Conservation (phyloP, 2,329 filamentous ascomycete genomes). For the Leptographium procerum region DNA sequence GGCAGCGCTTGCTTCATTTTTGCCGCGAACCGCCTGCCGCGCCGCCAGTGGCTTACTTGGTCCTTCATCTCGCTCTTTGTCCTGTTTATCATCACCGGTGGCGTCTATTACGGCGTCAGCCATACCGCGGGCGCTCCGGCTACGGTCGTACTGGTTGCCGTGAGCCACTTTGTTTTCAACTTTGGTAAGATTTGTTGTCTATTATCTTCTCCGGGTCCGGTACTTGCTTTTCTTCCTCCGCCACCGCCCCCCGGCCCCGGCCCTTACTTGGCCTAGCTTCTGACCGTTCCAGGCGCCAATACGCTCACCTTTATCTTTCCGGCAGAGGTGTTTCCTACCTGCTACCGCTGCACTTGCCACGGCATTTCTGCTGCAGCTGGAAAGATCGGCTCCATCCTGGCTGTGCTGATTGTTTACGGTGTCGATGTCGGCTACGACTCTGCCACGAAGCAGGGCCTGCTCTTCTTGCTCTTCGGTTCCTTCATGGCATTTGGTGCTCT, state of each 20-base stretch:
- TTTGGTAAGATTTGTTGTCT: constrained; percentile 27
- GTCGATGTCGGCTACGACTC: constrained; percentile 34
- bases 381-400: constrained; percentile 45
- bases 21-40: constrained; percentile 34
- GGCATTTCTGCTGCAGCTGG: constrained; percentile 50
- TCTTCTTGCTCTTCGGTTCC: constrained; percentile 38
- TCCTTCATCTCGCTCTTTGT: constrained; percentile 35
- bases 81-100: constrained; percentile 37
- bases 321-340: constrained; percentile 53
- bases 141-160: constrained; percentile 38
- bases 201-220: no score
- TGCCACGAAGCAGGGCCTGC: constrained; percentile 31
- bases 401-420: constrained; percentile 37
- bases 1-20: constrained; percentile 38
- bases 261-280: no score
- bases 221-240: no score
- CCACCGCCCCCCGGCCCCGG: no score
- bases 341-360: constrained; percentile 51
- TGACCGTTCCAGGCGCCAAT: constrained; percentile 34
- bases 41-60: constrained; percentile 36
- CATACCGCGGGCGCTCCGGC: constrained; percentile 28
- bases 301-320: constrained; percentile 53
- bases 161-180: constrained; percentile 44
- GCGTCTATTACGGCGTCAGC: constrained; percentile 36
- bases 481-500: constrained; percentile 37